A percentile compares a stretch with the other conserved stretches of the same genome.
Evolutionary conservation across 139 green algal genomes (phyloP).

Genomic region (Mychonastes homosphaera): DNA sequence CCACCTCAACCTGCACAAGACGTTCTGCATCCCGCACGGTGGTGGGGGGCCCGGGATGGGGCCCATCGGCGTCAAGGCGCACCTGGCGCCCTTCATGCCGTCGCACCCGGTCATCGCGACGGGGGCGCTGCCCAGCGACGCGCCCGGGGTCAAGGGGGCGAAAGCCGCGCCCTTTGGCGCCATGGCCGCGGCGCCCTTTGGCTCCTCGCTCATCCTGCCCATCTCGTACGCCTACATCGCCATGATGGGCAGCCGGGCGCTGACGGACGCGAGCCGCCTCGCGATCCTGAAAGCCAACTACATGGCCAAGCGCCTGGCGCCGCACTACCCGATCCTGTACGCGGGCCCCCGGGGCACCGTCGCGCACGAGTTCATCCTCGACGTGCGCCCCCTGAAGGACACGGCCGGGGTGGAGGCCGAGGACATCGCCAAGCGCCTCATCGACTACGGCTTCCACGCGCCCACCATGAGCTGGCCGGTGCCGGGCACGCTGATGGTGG

Average conservation of each 20-base stretch:
- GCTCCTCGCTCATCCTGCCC: conserved; percentile 93
- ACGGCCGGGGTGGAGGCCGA: conserved; percentile 42
- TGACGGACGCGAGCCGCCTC: conserved; percentile 57
- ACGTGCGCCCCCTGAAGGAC: conserved; percentile 80
- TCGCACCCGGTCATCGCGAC: conserved; percentile 85
- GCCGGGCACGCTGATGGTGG: conserved; percentile 96
- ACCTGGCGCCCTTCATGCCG: conserved; percentile 95
- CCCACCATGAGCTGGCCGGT: conserved; percentile 99
- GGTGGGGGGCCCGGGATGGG: conserved; percentile 74
- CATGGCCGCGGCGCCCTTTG: conserved; percentile 90
- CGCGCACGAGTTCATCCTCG: conserved; percentile 99
- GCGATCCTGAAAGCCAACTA: conserved; percentile 90
- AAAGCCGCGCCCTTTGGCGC: conserved; percentile 67
- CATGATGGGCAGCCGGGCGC: conserved; percentile 90
- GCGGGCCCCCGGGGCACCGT: conserved; percentile 80
- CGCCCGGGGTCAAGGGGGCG: not conserved
- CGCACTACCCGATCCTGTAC: conserved; percentile 80
- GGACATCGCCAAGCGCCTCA: conserved; percentile 97
- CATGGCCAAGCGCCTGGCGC: conserved; percentile 86
- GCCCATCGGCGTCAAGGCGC: conserved; percentile 81
- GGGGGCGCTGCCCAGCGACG: conserved; percentile 45
- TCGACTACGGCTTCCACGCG: conserved; percentile 98
- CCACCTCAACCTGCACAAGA: conserved; percentile 99
- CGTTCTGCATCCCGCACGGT: conserved; percentile 99
- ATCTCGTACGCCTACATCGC: conserved; percentile 98